These are phyloP conservation scores for Amoeboaphelidium occidentale DNA, from an alignment of 371 early-diverging fungal genomes.

Conservation along the genomic window DNA sequence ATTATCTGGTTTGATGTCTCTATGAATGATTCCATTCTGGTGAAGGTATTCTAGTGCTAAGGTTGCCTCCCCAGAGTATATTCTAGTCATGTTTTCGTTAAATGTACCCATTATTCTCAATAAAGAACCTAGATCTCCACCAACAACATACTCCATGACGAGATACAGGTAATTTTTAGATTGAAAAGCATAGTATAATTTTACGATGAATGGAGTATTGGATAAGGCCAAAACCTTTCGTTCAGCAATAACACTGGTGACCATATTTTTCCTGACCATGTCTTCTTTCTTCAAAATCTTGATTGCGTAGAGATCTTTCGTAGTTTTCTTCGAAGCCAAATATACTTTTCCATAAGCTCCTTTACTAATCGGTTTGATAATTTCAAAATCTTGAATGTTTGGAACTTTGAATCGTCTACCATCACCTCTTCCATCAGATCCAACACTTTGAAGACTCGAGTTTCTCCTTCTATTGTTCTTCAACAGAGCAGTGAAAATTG, in stretches of 20 bases:
- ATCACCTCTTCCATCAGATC: neutral
- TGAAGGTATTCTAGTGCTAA: constrained; percentile 28
- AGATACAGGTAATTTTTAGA: constrained; percentile 16
- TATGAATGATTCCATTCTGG: constrained; percentile 30
- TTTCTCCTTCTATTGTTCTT: neutral
- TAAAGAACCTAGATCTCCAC: constrained; percentile 25
- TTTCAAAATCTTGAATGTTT: constrained; percentile 53
- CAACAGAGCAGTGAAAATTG: neutral
- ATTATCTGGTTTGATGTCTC: constrained; percentile 65
- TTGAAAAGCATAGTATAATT: constrained; percentile 30
- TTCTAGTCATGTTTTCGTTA: constrained; percentile 15
- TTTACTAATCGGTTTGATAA: constrained; percentile 60
- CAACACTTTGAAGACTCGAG: neutral
- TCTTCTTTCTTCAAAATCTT: constrained; percentile 74
- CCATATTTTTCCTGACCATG: constrained; percentile 79
- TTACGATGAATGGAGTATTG: constrained; percentile 22
- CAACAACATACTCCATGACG: constrained; percentile 27
- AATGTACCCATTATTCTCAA: constrained; percentile 16
- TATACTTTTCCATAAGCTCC: constrained; percentile 75
- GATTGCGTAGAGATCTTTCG: constrained; percentile 68
- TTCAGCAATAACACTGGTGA: constrained; percentile 73
- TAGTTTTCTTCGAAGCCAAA: constrained; percentile 49
- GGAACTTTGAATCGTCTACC: constrained; percentile 16
- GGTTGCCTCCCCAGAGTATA: constrained; percentile 25
- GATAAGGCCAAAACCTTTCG: constrained; percentile 54